These are phyloP conservation scores for Sordaria brevicollis DNA, from an alignment of 495 filamentous ascomycete species.

Conservation along the genomic window DNA sequence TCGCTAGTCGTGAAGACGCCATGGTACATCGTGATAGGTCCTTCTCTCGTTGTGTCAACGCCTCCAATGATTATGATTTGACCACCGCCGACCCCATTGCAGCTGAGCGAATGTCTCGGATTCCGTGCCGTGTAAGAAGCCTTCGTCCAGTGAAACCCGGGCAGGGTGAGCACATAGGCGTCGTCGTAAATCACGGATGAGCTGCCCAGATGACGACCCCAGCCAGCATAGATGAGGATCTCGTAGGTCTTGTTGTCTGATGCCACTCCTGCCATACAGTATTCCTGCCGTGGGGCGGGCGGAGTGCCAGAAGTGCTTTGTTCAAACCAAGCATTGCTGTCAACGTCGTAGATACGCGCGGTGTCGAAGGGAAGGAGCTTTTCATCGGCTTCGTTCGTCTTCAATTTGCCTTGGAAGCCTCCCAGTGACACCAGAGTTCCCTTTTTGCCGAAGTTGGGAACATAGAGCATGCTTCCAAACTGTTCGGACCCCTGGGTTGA, in stretches of 20 bases:
- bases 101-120: conserved; percentile 12
- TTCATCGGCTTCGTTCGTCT: not conserved
- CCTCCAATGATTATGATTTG: conserved; percentile 17
- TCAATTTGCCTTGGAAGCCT: not conserved
- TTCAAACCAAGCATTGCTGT: conserved; percentile 7
- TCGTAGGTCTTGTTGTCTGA: conserved; percentile 15
- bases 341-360: conserved; percentile 8
- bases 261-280: conserved; percentile 13
- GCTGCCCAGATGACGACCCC: conserved; percentile 7
- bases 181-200: conserved; percentile 9
- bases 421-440: conserved; percentile 13
- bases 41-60: conserved; percentile 9
- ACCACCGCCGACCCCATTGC: conserved; percentile 12
- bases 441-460: conserved; percentile 12
- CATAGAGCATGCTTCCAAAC: conserved; percentile 5
- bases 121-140: conserved; percentile 9
- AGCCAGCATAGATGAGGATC: conserved; percentile 18
- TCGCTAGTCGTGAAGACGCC: conserved; percentile 10
- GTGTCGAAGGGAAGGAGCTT: conserved; percentile 4
- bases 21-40: not conserved
- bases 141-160: conserved; percentile 15
- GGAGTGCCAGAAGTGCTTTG: conserved; percentile 9
- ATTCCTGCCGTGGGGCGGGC: conserved; percentile 7
- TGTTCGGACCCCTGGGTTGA: not conserved
- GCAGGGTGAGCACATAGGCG: conserved; percentile 16